Percentiles rank a stretch among this genome's conserved stretches.
Evolutionary conservation across 495 filamentous ascomycete genomes (phyloP).

Genomic region (Chlorociboria aeruginascens): DNA sequence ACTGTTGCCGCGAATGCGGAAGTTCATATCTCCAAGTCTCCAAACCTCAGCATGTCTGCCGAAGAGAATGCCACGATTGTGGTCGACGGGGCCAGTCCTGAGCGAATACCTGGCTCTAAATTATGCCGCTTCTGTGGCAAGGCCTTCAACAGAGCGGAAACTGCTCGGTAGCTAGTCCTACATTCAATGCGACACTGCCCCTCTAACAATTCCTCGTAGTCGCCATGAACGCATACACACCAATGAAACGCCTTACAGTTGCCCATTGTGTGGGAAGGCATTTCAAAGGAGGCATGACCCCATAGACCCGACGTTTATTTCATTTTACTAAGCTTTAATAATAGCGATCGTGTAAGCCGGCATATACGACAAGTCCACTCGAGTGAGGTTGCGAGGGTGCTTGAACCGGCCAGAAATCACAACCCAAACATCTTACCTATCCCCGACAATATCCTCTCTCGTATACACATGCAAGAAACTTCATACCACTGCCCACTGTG

Average conservation of each 20-base stretch:
- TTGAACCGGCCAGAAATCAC: not conserved
- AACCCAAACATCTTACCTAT: constrained; percentile 14
- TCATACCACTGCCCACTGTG: no score
- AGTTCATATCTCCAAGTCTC: no score
- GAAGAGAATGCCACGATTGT: no score
- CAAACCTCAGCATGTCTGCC: no score
- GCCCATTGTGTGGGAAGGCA: constrained; percentile 40
- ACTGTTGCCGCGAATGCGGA: no score
- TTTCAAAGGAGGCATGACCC: constrained; percentile 39
- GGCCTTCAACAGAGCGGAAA: no score
- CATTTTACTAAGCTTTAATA: not conserved
- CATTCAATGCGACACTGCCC: no score
- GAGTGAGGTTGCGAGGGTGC: not conserved
- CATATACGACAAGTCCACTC: not conserved
- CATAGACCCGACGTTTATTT: not conserved
- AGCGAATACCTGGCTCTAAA: no score
- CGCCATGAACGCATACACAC: constrained; percentile 24
- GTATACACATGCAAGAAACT: constrained; percentile 25
- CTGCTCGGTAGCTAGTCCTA: no score
- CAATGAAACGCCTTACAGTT: constrained; percentile 41
- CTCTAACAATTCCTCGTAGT: no score
- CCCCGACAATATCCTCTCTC: constrained; percentile 33
- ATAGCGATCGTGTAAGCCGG: constrained; percentile 15
- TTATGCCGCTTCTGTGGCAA: no score
- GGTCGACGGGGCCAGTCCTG: no score